phyloP scores from a whole-genome alignment of 2,329 filamentous ascomycete species.

The Clonostachys sp. region DNA sequence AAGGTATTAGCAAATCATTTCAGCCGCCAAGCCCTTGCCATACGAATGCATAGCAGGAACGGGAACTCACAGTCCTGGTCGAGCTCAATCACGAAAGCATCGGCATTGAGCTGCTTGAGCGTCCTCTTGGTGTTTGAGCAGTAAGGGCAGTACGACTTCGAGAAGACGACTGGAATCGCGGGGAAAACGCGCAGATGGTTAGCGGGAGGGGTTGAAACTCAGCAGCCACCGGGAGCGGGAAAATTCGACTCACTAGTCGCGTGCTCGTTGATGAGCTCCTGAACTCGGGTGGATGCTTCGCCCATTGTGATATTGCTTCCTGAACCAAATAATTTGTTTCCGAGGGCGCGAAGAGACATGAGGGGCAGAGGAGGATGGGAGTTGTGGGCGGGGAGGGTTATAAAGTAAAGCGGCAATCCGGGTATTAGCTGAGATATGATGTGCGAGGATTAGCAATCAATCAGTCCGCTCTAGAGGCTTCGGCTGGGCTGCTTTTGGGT shows the following conservation, averaged over 20 bases:
- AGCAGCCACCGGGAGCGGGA: background rate
- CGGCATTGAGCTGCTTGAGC: conserved; percentile 64
- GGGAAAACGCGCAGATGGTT: background rate
- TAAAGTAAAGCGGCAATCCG: too few species aligned
- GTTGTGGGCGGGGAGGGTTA: too few species aligned
- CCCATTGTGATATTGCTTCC: conserved; percentile 1
- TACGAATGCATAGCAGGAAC: background rate
- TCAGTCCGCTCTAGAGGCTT: too few species aligned
- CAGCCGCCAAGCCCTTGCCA: background rate
- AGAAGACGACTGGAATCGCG: conserved; percentile 71
- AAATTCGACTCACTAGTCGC: conserved; percentile 63
- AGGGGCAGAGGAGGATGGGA: too few species aligned
- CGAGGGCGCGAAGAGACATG: too few species aligned
- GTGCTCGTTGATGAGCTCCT: conserved; percentile 85
- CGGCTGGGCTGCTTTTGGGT: too few species aligned
- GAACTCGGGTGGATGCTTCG: conserved; percentile 14
- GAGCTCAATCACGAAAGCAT: conserved; percentile 74
- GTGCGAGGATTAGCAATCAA: too few species aligned
- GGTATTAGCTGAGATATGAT: too few species aligned
- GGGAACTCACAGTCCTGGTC: conserved; percentile 70
- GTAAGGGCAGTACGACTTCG: conserved; percentile 95
- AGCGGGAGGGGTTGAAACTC: background rate
- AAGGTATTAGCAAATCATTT: conserved; percentile 8
- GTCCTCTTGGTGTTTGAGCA: conserved; percentile 76
- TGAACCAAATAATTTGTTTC: background rate